These are phyloP conservation scores for Plectosphaerella sp. DNA, from an alignment of 2,329 filamentous ascomycete genomes.

Conservation along the genomic window DNA sequence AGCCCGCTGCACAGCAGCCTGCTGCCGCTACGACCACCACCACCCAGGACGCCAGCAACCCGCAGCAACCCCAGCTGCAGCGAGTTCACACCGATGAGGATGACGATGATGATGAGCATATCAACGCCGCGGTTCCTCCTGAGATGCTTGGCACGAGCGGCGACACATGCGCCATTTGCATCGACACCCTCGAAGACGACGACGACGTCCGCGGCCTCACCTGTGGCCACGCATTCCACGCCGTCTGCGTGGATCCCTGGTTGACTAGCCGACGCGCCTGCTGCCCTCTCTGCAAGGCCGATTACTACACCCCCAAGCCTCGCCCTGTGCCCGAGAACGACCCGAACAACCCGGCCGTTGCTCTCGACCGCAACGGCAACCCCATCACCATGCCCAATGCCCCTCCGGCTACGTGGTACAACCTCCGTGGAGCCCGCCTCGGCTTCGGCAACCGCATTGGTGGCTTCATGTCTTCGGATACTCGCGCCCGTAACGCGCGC, in stretches of 20 bases:
- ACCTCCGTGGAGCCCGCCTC: slow-evolving; percentile 19
- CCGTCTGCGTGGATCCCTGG: slow-evolving; percentile 94
- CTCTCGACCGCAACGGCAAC: slow-evolving; percentile 28
- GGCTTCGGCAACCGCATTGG: slow-evolving; percentile 10
- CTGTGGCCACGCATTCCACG: slow-evolving; percentile 98
- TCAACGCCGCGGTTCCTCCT: slow-evolving; percentile 74
- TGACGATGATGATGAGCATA: slow-evolving; percentile 74
- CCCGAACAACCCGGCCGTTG: slow-evolving; percentile 20
- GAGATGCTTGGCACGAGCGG: slow-evolving; percentile 79
- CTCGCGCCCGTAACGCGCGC: slow-evolving; percentile 3
- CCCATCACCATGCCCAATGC: slow-evolving; percentile 44
- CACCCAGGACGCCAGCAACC: slow-evolving; percentile 16
- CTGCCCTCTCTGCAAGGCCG: slow-evolving; percentile 95
- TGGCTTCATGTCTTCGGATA: slow-evolving; percentile 3
- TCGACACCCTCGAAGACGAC: slow-evolving; percentile 89
- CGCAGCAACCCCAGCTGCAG: slow-evolving; percentile 23
- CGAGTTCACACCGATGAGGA: slow-evolving; percentile 47
- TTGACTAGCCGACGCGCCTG: slow-evolving; percentile 89
- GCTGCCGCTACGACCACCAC: slow-evolving; percentile 2
- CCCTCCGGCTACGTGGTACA: slow-evolving; percentile 35
- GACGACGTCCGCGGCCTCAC: slow-evolving; percentile 92
- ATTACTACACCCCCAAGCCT: slow-evolving; percentile 94
- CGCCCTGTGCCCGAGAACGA: slow-evolving; percentile 50
- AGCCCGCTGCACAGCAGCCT: not conserved
- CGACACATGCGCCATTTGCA: slow-evolving; percentile 93